Evolutionary conservation across 208 protist species (phyloP).

Genomic region (Naegleria fowleri): DNA sequence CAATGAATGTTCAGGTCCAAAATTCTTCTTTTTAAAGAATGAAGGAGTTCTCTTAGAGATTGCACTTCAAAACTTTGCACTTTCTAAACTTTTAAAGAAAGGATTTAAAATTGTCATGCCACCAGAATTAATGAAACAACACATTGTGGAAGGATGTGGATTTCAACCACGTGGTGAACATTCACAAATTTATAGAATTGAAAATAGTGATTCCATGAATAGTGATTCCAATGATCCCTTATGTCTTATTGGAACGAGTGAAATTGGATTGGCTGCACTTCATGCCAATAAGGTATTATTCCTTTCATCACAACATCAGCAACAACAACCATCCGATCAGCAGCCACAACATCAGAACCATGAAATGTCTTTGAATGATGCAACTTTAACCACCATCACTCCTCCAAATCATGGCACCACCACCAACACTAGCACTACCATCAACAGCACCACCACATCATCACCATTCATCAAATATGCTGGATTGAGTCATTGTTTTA

Average conservation of each 20-base stretch:
- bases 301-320: background rate
- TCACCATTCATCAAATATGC: conserved; percentile 39
- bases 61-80: conserved; percentile 54
- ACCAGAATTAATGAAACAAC: conserved; percentile 51
- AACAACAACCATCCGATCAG: conserved; percentile 33
- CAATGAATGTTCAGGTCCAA: conserved; percentile 15
- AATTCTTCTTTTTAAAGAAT: conserved; percentile 52
- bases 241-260: conserved; percentile 56
- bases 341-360: too few relatives aligned
- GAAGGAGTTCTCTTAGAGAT: conserved; percentile 57
- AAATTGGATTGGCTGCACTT: conserved; percentile 56
- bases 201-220: conserved; percentile 33
- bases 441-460: too few relatives aligned
- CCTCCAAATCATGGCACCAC: too few relatives aligned
- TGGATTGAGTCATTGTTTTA: conserved; percentile 53
- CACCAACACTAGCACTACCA: too few relatives aligned
- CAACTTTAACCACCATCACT: too few relatives aligned
- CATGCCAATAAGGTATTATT: conserved; percentile 39
- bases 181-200: conserved; percentile 28
- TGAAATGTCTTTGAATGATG: background rate
- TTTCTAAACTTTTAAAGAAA: conserved; percentile 31
- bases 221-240: conserved; percentile 32
- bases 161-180: conserved; percentile 53
- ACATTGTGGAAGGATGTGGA: conserved; percentile 54
- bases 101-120: conserved; percentile 49